A percentile compares a stretch with the other conserved stretches of the same genome.
Conservation (phyloP, 805 yeast species). For the Kluyveromyces siamensis region DNA sequence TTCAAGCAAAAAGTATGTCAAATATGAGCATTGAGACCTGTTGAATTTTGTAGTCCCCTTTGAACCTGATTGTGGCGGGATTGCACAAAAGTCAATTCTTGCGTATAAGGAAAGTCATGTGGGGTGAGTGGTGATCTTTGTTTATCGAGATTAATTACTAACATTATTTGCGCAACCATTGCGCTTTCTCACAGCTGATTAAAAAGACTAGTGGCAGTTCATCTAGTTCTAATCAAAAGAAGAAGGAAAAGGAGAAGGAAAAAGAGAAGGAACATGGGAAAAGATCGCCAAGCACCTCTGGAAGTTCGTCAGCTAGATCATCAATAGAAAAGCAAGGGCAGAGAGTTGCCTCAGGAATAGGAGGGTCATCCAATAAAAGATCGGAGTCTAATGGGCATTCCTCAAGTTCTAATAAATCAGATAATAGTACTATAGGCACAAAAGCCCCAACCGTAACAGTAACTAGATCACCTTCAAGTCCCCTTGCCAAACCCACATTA, state of each 20-base stretch:
- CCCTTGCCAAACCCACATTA: conserved; percentile 15
- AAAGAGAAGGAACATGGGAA: conserved; percentile 13
- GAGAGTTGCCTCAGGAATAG: neutral
- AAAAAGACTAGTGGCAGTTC: conserved; percentile 30
- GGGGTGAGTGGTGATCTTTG: neutral
- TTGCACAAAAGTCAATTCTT: neutral
- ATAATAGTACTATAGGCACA: neutral
- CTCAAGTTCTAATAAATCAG: neutral
- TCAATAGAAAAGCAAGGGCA: neutral
- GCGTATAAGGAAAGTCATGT: neutral
- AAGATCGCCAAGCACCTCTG: conserved; percentile 7
- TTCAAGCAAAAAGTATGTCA: conserved; percentile 50
- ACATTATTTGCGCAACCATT: conserved; percentile 12
- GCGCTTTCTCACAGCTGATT: conserved; percentile 21
- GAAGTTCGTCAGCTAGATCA: conserved; percentile 11
- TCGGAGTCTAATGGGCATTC: neutral
- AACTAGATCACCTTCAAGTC: conserved; percentile 7
- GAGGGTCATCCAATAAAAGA: neutral
- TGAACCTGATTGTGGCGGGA: neutral
- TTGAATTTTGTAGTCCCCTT: neutral
- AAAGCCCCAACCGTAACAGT: conserved; percentile 13
- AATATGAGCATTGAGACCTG: neutral
- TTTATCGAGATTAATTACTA: neutral
- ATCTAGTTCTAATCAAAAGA: conserved; percentile 30
- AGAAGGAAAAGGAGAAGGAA: conserved; percentile 32